Conservation (phyloP, 345 rosid species). For the Fremontodendron californicum region DNA sequence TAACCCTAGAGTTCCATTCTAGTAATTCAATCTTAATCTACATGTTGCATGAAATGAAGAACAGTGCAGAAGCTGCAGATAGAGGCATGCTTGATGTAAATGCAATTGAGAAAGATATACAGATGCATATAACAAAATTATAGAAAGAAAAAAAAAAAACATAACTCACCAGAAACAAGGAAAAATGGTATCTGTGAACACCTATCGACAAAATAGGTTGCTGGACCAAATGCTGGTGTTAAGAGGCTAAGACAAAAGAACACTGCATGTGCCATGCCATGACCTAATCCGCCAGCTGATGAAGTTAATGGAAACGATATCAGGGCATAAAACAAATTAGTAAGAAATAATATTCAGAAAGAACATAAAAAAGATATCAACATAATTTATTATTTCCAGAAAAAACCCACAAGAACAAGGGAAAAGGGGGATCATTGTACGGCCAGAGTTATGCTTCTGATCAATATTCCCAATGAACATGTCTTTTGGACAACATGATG, state of each 20-base stretch:
- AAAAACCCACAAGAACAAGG: background rate
- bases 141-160: background rate
- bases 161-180: slow-evolving; percentile 85
- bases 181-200: slow-evolving; percentile 86
- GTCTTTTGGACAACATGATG: background rate
- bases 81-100: background rate
- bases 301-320: slow-evolving; percentile 22
- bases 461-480: background rate
- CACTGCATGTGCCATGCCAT: slow-evolving; percentile 96
- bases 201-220: slow-evolving; percentile 69
- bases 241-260: slow-evolving; percentile 93
- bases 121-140: background rate
- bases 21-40: background rate
- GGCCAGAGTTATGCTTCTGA: background rate
- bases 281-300: slow-evolving; percentile 99
- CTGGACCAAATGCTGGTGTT: slow-evolving; percentile 96
- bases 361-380: background rate
- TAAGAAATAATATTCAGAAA: too few relatives aligned
- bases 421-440: background rate
- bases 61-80: background rate
- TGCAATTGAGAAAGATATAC: background rate
- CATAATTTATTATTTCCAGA: background rate
- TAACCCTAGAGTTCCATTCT: background rate
- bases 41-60: background rate
- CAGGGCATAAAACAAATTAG: slow-evolving; percentile 17